Evolutionary conservation across 73 alveolate genomes (phyloP).

Genomic region (Symbiodinium pilosum): DNA sequence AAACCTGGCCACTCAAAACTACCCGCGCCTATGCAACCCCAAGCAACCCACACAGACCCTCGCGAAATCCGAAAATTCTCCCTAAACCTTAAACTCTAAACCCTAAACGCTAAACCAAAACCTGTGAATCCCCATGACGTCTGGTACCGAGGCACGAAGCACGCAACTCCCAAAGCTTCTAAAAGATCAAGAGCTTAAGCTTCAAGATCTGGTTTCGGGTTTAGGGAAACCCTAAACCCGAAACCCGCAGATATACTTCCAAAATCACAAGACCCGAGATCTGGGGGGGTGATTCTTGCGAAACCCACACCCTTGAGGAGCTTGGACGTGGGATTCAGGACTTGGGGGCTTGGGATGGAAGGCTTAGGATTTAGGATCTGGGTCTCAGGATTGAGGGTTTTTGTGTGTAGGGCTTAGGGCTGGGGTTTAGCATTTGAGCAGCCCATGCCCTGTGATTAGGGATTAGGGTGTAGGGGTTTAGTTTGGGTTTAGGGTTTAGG

Average conservation of each 20-base stretch:
- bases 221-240: background rate
- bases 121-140: no score
- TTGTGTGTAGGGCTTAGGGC: background rate
- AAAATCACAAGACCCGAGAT: background rate
- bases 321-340: background rate
- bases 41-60: no score
- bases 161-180: no score
- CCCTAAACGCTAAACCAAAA: no score
- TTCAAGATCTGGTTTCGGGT: background rate
- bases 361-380: background rate
- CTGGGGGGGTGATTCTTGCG: background rate
- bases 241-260: background rate
- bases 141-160: no score
- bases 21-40: no score
- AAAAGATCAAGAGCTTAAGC: no score
- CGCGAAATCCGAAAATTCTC: no score
- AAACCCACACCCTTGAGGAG: background rate
- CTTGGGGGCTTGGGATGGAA: background rate
- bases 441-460: background rate
- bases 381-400: background rate
- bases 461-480: no score
- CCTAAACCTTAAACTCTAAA: background rate
- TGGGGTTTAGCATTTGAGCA: background rate
- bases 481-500: no score
- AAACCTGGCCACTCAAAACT: no score